Percentiles rank a stretch among this genome's conserved stretches.
phyloP scores from a whole-genome alignment of 495 filamentous ascomycete genomes.

The Aspergillus panamensis region DNA sequence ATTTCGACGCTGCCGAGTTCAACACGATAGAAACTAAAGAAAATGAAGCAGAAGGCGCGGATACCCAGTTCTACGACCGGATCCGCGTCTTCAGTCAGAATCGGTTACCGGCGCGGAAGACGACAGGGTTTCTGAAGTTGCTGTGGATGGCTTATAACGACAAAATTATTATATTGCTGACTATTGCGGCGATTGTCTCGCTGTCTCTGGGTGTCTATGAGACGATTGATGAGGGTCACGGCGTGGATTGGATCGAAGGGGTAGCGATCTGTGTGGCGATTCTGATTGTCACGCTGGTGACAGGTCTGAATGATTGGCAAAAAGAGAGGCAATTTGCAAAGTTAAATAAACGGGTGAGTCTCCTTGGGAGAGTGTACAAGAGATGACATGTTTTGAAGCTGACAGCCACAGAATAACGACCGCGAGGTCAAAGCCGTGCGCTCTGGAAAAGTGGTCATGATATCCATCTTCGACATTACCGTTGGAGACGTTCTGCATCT shows the following conservation, averaged over 20 bases:
- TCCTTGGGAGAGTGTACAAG: too few species aligned
- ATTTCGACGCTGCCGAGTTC: conserved; percentile 49
- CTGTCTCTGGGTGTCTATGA: conserved; percentile 72
- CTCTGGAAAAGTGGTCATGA: conserved; percentile 67
- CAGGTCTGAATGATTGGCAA: conserved; percentile 73
- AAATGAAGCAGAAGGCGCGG: conserved; percentile 11
- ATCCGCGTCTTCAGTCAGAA: conserved; percentile 73
- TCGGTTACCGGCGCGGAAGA: conserved; percentile 67
- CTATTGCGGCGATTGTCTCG: conserved; percentile 68
- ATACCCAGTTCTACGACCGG: conserved; percentile 55
- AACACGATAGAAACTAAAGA: conserved; percentile 16
- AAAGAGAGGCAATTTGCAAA: conserved; percentile 77
- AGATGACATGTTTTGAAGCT: neutral
- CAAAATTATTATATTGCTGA: conserved; percentile 74
- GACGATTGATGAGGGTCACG: conserved; percentile 39
- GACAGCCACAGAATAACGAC: conserved; percentile 60
- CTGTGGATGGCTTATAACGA: conserved; percentile 89
- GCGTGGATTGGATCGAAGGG: conserved; percentile 76
- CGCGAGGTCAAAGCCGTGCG: conserved; percentile 72
- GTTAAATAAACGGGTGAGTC: conserved; percentile 61
- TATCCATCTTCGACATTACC: conserved; percentile 68
- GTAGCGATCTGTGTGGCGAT: conserved; percentile 76
- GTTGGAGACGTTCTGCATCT: conserved; percentile 71
- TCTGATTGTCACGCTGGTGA: conserved; percentile 70
- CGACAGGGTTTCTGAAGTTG: conserved; percentile 65